Conservation (phyloP, 2,329 filamentous ascomycete genomes). For the Colletotrichum sp. region DNA sequence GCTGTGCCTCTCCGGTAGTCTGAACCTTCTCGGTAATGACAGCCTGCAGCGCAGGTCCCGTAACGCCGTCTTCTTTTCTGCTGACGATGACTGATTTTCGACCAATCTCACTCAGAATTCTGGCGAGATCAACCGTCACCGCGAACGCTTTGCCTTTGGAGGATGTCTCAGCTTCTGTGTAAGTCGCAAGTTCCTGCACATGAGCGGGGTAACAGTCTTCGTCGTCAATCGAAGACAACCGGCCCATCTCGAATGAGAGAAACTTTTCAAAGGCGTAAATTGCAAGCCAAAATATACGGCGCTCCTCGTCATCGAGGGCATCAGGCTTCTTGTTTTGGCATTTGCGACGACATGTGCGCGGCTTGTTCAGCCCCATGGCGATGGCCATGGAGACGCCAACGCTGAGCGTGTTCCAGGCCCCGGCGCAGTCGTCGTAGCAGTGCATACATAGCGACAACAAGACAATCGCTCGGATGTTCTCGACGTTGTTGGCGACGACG, state of each 20-base stretch:
- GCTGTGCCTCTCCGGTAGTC: conserved; percentile 8
- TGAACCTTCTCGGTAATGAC: conserved; percentile 9
- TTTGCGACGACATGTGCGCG: neutral
- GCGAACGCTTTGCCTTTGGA: neutral
- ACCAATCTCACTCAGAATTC: conserved; percentile 12
- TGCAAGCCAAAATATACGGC: neutral
- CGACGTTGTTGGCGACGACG: conserved; percentile 15
- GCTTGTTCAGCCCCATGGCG: conserved; percentile 28
- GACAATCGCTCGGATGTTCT: conserved; percentile 25
- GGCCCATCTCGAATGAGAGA: conserved; percentile 10
- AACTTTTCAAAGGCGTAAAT: conserved; percentile 12
- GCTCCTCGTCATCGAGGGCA: neutral
- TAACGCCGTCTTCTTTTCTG: neutral
- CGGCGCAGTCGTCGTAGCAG: conserved; percentile 25
- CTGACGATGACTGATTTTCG: conserved; percentile 6
- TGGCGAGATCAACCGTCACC: neutral
- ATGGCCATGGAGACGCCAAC: conserved; percentile 27
- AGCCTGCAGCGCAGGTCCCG: neutral
- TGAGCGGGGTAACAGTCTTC: neutral
- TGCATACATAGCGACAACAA: conserved; percentile 22
- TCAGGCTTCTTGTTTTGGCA: neutral
- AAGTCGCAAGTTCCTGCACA: neutral
- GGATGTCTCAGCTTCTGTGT: neutral
- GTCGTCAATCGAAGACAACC: conserved; percentile 7
- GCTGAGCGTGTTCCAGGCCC: conserved; percentile 27